Evolutionary conservation across 2,329 filamentous ascomycete species (phyloP), one percentile per base, ranked within the genome.

Genomic region (Ophioceras dolichostomum): DNA sequence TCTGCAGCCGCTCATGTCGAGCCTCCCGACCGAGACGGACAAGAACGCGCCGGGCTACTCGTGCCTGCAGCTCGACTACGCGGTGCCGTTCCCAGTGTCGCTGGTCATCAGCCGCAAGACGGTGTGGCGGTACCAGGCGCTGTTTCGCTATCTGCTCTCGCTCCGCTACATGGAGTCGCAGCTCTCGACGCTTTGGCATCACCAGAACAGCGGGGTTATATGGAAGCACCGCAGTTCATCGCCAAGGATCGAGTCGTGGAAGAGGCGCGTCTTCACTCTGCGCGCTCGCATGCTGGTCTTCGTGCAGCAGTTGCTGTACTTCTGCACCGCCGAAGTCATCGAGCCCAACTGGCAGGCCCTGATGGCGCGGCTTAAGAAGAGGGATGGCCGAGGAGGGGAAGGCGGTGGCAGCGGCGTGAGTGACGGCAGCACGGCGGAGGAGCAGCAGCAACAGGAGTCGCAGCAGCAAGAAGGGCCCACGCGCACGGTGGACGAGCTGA

Each of bases 291-390:
- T 98, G 91, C 68, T 96, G 8, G 85, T 94, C 8, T 98, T 96
- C 53, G 86, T 96, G 2, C 91, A 98, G 58, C 91, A 98, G 56
- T 68, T 96, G 27, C 72, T 95, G 5, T 98, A 96, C 59, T 98
- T 94, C 56, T 96, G 87, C 60, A 96, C 91, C 0, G 79, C 86
- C 1, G 91, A 98, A 59, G 91, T 98, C 38, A 93, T 98, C 38
- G 91, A 98, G 58, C 91, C 89, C 3, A 96, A 96, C 57, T 98
- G 91, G 91, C 78, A 86, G 46, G 82, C 79, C 34, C 76, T 98
- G 43, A 95, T 95, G 86, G 76, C 80, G n/a, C 72, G 85, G 22
- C 68, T 96, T 5, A 80, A 79, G 64, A 73, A 65, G 9, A 70
- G 69, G 42, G 71, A 75, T 39, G 52, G 57, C 40, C 54, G 67